Base-by-base conservation (phyloP, 495 filamentous ascomycete species). In the Aspergillus conjunctus region DNA sequence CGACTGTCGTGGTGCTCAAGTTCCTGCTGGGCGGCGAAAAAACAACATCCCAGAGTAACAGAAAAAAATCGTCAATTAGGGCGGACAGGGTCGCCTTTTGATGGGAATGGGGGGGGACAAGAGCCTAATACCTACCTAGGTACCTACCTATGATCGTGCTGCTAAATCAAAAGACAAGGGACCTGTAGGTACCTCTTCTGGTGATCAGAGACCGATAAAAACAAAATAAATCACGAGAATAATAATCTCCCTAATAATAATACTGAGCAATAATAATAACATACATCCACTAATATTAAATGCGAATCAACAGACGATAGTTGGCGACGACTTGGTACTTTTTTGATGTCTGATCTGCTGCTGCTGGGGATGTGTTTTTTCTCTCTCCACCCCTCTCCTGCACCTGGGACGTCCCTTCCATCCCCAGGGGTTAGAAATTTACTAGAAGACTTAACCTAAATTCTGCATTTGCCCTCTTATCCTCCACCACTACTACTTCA, bases 1-100 rank as follows among this genome's bases (percentile, higher is more conserved):
- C 59, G 72, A 69, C 65, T 66, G 61, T 51, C 59, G 44, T 32
- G 22, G 26, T 53, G 26, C 26, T 26, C 26, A 5, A 26, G 26
- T 5, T 26, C 2, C 26, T 26, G 26, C 26, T 26, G 26, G 26
- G 26, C 2, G 5, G 34, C 10, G 20, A 48, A 11, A 48, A 48
- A 48, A 48, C n/a, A 48, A 46, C 15, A n/a, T 22, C 10, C 44
- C 18, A 17, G n/a, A 18, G 44, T 22, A 60, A 53, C 26, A 43
- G 12, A 55, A 33, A 48, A 51, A 46, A 49, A 41, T 41, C 15
- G 26, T 48, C 15, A 48, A 48, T 22, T 11, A 21, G 18, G 4
- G 21, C 44, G n/a, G 21, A 17, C 18, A 48, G 20, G n/a, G n/a
- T n/a, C n/a, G n/a, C n/a, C n/a, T n/a, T n/a, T n/a, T n/a, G n/a